Evolutionary conservation across 768 basidiomycete species (phyloP).

Genomic region (Calvatia gigantea): DNA sequence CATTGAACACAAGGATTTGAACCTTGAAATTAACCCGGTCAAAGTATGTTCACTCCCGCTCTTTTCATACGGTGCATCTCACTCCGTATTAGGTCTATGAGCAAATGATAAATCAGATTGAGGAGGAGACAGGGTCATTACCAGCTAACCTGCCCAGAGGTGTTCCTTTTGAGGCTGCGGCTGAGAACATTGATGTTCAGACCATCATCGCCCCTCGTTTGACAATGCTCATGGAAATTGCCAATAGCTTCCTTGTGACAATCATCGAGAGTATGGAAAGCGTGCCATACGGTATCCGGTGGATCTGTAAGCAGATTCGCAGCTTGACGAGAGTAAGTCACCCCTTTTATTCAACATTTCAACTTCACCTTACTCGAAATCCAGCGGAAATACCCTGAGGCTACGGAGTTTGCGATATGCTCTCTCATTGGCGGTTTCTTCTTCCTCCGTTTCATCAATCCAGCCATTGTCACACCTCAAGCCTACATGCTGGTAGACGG

Average conservation of each 20-base stretch:
- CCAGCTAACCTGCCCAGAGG: constrained; percentile 91
- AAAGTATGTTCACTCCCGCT: constrained; percentile 54
- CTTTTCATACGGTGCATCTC: constrained; percentile 4
- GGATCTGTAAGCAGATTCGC: constrained; percentile 99
- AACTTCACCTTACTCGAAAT: constrained; percentile 1
- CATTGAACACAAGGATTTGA: constrained; percentile 99
- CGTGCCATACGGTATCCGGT: constrained; percentile 97
- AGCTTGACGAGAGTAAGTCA: constrained; percentile 84
- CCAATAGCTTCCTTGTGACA: constrained; percentile 93
- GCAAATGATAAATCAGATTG: constrained; percentile 99
- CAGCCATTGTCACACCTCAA: constrained; percentile 97
- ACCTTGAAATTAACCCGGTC: constrained; percentile 97
- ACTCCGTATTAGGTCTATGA: constrained; percentile 79
- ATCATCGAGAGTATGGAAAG: constrained; percentile 99
- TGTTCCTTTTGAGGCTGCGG: constrained; percentile 91
- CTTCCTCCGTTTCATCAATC: constrained; percentile 99
- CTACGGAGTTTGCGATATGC: constrained; percentile 97
- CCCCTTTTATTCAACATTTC: neutral
- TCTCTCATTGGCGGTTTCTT: constrained; percentile 99
- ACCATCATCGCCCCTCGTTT: constrained; percentile 96
- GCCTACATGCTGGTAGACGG: constrained; percentile 99
- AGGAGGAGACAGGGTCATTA: constrained; percentile 92
- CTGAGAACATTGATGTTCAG: constrained; percentile 93
- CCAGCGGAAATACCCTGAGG: constrained; percentile 98
- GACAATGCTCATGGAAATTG: constrained; percentile 99